These are phyloP conservation scores for Paradendryphiella salina DNA, from an alignment of 2,329 filamentous ascomycete genomes.

Conservation along the genomic window DNA sequence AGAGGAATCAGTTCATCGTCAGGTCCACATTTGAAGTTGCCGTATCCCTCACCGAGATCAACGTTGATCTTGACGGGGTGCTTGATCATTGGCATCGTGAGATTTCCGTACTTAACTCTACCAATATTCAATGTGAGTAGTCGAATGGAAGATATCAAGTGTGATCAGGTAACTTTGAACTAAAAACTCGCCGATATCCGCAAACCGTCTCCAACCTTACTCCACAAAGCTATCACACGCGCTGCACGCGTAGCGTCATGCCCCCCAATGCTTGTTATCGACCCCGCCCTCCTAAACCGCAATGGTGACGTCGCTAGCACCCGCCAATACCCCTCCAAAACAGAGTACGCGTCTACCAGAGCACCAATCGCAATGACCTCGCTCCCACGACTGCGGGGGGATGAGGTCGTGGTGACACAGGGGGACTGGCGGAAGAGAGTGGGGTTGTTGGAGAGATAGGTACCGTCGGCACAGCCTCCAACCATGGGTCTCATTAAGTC, in stretches of 20 bases:
- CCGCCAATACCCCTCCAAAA: neutral
- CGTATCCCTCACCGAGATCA: constrained; percentile 59
- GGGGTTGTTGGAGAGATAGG: constrained; percentile 8
- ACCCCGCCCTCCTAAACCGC: constrained; percentile 17
- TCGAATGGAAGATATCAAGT: neutral
- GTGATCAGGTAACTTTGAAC: neutral
- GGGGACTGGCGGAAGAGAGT: constrained; percentile 6
- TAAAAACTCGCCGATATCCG: neutral
- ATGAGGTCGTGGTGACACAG: constrained; percentile 2
- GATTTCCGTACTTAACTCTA: neutral
- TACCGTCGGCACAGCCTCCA: neutral
- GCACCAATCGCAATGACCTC: constrained; percentile 11
- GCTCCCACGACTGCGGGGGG: constrained; percentile 5
- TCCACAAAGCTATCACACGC: constrained; percentile 4
- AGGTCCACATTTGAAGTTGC: constrained; percentile 57
- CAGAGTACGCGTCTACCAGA: neutral
- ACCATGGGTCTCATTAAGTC: neutral
- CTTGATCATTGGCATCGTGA: constrained; percentile 54
- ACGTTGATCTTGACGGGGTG: constrained; percentile 59
- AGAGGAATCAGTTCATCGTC: constrained; percentile 64
- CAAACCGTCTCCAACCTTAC: neutral
- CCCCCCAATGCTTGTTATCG: constrained; percentile 12
- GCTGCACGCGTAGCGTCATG: constrained; percentile 16
- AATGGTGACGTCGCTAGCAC: constrained; percentile 20
- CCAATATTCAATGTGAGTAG: neutral